Evolutionary conservation across 1,284 basidiomycete genomes (phyloP), one percentile per base, ranked within the genome.

Genomic region (Amylostereum areolatum): DNA sequence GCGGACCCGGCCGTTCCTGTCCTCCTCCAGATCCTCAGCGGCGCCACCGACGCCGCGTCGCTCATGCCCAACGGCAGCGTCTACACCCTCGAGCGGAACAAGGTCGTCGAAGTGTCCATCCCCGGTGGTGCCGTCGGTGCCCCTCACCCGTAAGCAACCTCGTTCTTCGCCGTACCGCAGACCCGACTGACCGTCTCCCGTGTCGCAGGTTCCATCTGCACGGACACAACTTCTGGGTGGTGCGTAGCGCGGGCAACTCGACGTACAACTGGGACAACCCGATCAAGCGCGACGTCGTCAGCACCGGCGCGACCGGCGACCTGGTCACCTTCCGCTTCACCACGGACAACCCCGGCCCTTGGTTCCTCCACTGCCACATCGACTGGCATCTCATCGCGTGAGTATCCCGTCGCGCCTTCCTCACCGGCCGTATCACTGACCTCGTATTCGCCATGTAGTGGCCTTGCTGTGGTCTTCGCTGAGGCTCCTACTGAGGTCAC

Each of bases 21-120:
- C 6, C 41, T 43, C n/a, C 41, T 43, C 25, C 75, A 79, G 51
- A 71, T 78, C 30, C 54, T 79, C 27, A 75, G 68, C 43, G 77
- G 77, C 3, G 61, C 64, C 11, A 53, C 57, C 29, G 42, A 53
- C 4, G 62, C 72, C 0, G 56, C 66, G 32, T 61, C 67, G 5
- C 56, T 77, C 2, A 54, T 75, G 5, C 74, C 73, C 1, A 47
- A 59, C 3, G 73, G 69, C 2, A 65, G 62, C 5, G 64, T 74
- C 9, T 69, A 66, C 45, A 51, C 58, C 33, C 31, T 50, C 3
- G 50, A 35, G 32, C 52, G 47, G 55, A 57, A 53, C 35, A 41
- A 30, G 25, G 36, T 48, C 27, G 34, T 51, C 41, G 43, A 51
- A 30, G 32, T 51, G n/a, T 42, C 33, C n/a, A 44, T 53, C 12